These are phyloP conservation scores for Calonectria multiphialidica DNA, from an alignment of 2,329 filamentous ascomycete species.

Conservation along the genomic window DNA sequence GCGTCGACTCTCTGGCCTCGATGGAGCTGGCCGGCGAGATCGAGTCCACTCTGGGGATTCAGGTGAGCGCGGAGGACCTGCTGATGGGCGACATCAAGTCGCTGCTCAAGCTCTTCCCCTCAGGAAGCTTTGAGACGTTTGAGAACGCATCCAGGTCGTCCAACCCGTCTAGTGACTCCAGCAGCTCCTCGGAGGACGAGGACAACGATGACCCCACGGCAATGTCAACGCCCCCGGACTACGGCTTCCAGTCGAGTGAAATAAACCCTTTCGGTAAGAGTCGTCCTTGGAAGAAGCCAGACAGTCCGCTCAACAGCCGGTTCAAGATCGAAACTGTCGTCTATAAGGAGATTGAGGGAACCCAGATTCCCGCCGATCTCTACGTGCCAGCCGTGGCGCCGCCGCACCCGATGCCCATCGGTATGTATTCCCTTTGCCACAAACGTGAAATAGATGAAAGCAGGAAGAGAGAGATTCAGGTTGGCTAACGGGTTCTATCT, in stretches of 20 bases:
- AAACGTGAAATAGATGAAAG: background rate
- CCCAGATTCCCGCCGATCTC: conserved; percentile 29
- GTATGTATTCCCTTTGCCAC: background rate
- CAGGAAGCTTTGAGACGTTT: background rate
- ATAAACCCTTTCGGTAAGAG: conserved; percentile 16
- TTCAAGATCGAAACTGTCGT: conserved; percentile 29
- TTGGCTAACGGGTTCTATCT: background rate
- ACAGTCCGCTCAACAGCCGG: conserved; percentile 6
- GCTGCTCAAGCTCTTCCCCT: conserved; percentile 10
- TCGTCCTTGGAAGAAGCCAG: conserved; percentile 15
- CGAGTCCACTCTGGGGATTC: conserved; percentile 25
- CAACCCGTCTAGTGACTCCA: background rate
- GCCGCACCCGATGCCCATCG: conserved; percentile 21
- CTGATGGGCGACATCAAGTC: conserved; percentile 17
- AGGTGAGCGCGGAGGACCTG: conserved; percentile 26
- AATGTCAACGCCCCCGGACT: conserved; percentile 21
- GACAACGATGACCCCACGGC: conserved; percentile 20
- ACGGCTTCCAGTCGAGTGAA: background rate
- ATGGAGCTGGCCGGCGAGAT: conserved; percentile 35
- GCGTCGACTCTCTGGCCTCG: conserved; percentile 33
- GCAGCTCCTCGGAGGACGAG: background rate
- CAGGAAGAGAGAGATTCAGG: too few species aligned
- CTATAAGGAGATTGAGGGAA: conserved; percentile 30
- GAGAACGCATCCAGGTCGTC: conserved; percentile 14
- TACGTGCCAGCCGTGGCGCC: conserved; percentile 25